A percentile compares a stretch with the other conserved stretches of the same genome.
Evolutionary conservation across 495 filamentous ascomycete species (phyloP).

Genomic region (Xylaria scruposa): DNA sequence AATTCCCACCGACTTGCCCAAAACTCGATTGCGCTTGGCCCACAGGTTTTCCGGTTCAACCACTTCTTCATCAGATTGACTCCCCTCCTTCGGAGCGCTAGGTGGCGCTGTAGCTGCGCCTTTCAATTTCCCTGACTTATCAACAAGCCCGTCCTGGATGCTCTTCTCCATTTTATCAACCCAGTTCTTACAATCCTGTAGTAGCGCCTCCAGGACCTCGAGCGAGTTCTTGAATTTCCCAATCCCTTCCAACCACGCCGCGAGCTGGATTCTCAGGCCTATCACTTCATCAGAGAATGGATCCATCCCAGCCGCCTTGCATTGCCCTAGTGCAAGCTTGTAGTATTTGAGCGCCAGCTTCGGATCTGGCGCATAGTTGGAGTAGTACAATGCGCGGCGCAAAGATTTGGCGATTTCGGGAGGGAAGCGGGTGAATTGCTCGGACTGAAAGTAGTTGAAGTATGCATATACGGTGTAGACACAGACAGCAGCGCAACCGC

Average conservation of each 20-base stretch:
- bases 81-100: slow-evolving; percentile 31
- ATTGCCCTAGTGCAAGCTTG: slow-evolving; percentile 72
- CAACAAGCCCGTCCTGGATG: slow-evolving; percentile 55
- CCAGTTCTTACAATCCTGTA: slow-evolving; percentile 66
- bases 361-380: slow-evolving; percentile 74
- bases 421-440: slow-evolving; percentile 70
- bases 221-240: slow-evolving; percentile 69
- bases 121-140: slow-evolving; percentile 35
- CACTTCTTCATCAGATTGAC: slow-evolving; percentile 38
- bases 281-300: slow-evolving; percentile 88
- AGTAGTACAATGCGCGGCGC: slow-evolving; percentile 86
- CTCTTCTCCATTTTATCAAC: slow-evolving; percentile 63
- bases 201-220: slow-evolving; percentile 74
- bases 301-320: slow-evolving; percentile 76
- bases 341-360: slow-evolving; percentile 81
- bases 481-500: slow-evolving; percentile 58
- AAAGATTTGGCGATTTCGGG: slow-evolving; percentile 78
- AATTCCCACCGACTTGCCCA: slow-evolving; percentile 75
- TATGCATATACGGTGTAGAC: slow-evolving; percentile 69
- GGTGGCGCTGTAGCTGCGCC: slow-evolving; percentile 27
- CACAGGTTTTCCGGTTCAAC: slow-evolving; percentile 50
- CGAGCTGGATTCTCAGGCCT: slow-evolving; percentile 84
- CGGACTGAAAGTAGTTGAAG: slow-evolving; percentile 68
- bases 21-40: slow-evolving; percentile 69
- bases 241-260: slow-evolving; percentile 77